Base-by-base conservation (phyloP, 2,329 filamentous ascomycete species). In the Aspergillus sp. region DNA sequence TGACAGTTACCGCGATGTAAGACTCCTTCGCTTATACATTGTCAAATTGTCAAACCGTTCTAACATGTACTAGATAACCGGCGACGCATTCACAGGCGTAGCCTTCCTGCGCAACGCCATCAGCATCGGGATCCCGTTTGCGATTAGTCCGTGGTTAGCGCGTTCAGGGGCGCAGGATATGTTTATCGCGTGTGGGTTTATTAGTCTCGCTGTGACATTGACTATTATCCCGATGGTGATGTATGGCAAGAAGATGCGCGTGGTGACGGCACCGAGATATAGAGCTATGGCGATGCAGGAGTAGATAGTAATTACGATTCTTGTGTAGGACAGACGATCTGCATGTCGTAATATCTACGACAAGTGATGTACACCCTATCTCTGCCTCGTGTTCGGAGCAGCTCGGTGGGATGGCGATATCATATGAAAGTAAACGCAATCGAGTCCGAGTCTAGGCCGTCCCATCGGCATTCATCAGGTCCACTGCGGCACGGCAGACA, bases 101-200 rank as follows among this genome's bases (percentile, higher is more conserved):
- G 76, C 76, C 0, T 76, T 82, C 54, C 64, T 77, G 8, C 74
- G 79, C 0, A 82, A 82, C 51, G 56, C 71, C 2, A 71, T 81
- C 47, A 70, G 71, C 15, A 78, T 75, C 2, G 68, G 74, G 13
- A 74, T 82, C 41, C 73, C 81, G n/a, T 81, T 82, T 59, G 74
- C 74, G 8, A 34, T 26, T 6, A 12, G 15, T 2, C 1, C 66
- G 80, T 57, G 55, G 55, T 26, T 53, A 15, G 17, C 48, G 3
- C 42, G 32, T 1, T 34, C 24, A 8, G 48, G 15, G n/a, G 39
- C n/a, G 12, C 15, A 11, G 12, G 36, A 47, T 18, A 22, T 53
- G 17, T 52, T 48, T 42, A 48, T 57, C 3, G 32, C 36, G 4
- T 54, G 61, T 32, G 55, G 56, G 1, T n/a, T n/a, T 51, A 5